Evolutionary conservation across 2,329 filamentous ascomycete species (phyloP).

Genomic region (Aspergillus clavatus): DNA sequence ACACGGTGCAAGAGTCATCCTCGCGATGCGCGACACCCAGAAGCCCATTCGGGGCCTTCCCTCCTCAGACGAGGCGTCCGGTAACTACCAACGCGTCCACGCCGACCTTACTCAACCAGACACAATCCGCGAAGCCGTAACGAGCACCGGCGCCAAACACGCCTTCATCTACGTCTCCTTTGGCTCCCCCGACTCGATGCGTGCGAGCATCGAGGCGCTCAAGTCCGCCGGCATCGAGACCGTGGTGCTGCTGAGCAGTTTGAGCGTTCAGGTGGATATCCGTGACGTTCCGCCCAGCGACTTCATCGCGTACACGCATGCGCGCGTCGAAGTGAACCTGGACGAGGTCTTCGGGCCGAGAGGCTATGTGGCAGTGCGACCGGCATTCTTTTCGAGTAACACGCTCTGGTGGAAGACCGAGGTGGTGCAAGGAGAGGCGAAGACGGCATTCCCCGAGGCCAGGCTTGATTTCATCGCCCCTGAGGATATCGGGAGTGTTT

Average conservation of each 20-base stretch:
- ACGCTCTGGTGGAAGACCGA: constrained; percentile 23
- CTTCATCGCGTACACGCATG: constrained; percentile 41
- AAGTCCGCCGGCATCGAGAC: constrained; percentile 43
- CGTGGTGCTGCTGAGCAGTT: constrained; percentile 47
- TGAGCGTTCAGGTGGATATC: constrained; percentile 27
- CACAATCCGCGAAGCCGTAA: constrained; percentile 38
- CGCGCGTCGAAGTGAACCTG: constrained; percentile 43
- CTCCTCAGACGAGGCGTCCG: constrained; percentile 24
- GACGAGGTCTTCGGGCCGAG: constrained; percentile 37
- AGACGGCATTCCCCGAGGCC: constrained; percentile 26
- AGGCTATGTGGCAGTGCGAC: constrained; percentile 40
- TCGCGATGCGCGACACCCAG: constrained; percentile 46
- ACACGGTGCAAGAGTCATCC: constrained; percentile 42
- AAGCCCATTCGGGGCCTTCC: constrained; percentile 41
- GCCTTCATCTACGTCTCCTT: constrained; percentile 47
- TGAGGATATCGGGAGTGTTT: constrained; percentile 44
- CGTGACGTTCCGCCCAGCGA: constrained; percentile 23
- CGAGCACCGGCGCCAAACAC: constrained; percentile 36
- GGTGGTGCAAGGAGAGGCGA: constrained; percentile 30
- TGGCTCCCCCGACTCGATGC: constrained; percentile 38
- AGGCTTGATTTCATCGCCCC: constrained; percentile 40
- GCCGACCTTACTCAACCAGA: constrained; percentile 45
- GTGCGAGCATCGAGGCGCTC: constrained; percentile 39
- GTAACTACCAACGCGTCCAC: constrained; percentile 35
- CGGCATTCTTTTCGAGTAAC: constrained; percentile 46